Conservation (phyloP, 768 basidiomycete species). For the Cyathus striatus region DNA sequence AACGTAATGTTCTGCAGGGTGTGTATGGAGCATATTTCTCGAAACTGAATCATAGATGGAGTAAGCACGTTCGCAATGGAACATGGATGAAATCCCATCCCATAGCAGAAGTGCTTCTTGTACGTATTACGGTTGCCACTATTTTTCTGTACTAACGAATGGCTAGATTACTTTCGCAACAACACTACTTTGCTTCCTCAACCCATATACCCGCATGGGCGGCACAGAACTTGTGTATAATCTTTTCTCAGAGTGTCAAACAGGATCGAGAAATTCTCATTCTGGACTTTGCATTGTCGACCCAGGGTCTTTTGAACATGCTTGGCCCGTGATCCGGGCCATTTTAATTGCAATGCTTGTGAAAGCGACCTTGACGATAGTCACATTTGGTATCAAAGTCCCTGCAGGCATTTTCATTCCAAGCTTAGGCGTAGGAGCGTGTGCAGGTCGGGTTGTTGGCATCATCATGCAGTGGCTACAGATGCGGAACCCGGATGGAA, state of each 20-base stretch:
- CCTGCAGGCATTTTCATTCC: constrained; percentile 98
- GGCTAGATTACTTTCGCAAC: constrained; percentile 79
- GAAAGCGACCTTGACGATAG: constrained; percentile 74
- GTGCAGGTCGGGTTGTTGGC: constrained; percentile 85
- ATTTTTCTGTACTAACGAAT: constrained; percentile 4
- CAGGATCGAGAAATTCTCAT: constrained; percentile 47
- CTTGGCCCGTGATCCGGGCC: constrained; percentile 57
- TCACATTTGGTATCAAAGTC: constrained; percentile 91
- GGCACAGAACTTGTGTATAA: constrained; percentile 94
- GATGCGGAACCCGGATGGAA: constrained; percentile 49
- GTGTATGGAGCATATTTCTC: constrained; percentile 93
- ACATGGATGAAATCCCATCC: constrained; percentile 82
- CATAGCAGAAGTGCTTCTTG: constrained; percentile 76
- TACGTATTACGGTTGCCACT: constrained; percentile 28
- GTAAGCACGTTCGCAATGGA: constrained; percentile 71
- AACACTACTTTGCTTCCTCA: constrained; percentile 74
- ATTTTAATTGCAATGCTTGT: constrained; percentile 77
- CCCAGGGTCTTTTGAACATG: constrained; percentile 46
- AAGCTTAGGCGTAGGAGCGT: constrained; percentile 90
- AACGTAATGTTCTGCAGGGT: constrained; percentile 51
- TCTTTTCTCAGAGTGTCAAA: constrained; percentile 82
- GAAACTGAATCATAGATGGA: constrained; percentile 87
- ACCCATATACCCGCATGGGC: constrained; percentile 89
- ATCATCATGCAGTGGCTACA: constrained; percentile 76
- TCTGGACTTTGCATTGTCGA: constrained; percentile 69